Evolutionary conservation across 176 grass and related monocot genomes (phyloP).

Genomic region (Oryza glaberrima): DNA sequence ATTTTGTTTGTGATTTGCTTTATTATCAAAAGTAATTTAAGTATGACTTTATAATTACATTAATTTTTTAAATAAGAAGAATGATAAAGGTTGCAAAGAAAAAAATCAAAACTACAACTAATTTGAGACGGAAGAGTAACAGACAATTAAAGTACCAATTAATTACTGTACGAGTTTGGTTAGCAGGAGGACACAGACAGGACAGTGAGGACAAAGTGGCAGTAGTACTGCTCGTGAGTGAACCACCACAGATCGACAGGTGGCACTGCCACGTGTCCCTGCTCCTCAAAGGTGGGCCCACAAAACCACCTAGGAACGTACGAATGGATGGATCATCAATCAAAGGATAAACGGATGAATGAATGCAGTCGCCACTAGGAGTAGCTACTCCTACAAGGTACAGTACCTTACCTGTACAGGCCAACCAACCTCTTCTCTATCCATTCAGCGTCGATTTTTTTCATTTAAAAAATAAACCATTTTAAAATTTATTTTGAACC

Average conservation of each 20-base stretch:
- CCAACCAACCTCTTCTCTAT: not conserved
- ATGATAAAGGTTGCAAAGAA: no score
- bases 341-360: not conserved
- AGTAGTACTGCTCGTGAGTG: not conserved
- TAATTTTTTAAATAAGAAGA: no score
- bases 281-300: not conserved
- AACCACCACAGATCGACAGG: not conserved
- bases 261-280: not conserved
- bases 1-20: no score
- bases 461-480: no score
- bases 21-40: no score
- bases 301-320: not conserved
- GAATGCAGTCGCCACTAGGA: not conserved
- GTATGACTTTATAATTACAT: no score
- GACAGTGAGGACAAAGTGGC: not conserved
- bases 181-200: not conserved
- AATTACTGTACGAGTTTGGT: not conserved
- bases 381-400: not conserved
- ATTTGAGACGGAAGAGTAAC: no score
- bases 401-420: not conserved
- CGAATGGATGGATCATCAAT: not conserved
- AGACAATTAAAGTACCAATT: no score
- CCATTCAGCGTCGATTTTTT: not conserved
- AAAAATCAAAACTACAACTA: no score
- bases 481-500: no score